Conservation (phyloP, 768 basidiomycete species). For the Mycena galericulata region DNA sequence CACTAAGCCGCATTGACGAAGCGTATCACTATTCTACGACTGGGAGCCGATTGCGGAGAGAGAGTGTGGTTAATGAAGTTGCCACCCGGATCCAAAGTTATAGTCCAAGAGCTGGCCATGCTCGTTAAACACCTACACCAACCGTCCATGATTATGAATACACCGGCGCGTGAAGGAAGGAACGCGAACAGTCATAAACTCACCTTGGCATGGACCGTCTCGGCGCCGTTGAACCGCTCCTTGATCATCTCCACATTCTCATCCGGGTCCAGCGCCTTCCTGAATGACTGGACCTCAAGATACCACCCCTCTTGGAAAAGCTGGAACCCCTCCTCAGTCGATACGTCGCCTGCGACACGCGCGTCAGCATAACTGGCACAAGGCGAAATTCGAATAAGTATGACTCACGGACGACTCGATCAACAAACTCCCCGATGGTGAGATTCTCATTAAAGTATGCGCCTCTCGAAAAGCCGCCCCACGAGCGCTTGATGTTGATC, state of each 20-base stretch:
- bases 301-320: conserved; percentile 29
- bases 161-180: no score
- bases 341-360: conserved; percentile 20
- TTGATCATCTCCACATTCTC: conserved; percentile 24
- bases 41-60: no score
- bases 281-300: conserved; percentile 23
- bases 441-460: conserved; percentile 30
- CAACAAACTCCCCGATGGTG: conserved; percentile 27
- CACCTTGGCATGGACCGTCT: conserved; percentile 27
- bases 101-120: conserved; percentile 20
- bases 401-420: conserved; percentile 22
- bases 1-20: no score
- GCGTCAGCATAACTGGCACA: conserved; percentile 7
- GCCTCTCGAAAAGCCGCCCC: conserved; percentile 22
- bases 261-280: conserved; percentile 22
- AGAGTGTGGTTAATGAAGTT: not conserved
- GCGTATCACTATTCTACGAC: no score
- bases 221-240: conserved; percentile 28
- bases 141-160: not conserved
- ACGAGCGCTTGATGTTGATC: conserved; percentile 26
- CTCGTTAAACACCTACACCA: conserved; percentile 25
- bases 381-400: not conserved
- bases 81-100: conserved; percentile 19
- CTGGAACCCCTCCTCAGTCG: conserved; percentile 31
- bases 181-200: not conserved